Percentiles rank a stretch among this genome's conserved stretches.
These are phyloP conservation scores for Apophysomyces ossiformis DNA, from an alignment of 371 early-diverging fungal species.

Conservation along the genomic window DNA sequence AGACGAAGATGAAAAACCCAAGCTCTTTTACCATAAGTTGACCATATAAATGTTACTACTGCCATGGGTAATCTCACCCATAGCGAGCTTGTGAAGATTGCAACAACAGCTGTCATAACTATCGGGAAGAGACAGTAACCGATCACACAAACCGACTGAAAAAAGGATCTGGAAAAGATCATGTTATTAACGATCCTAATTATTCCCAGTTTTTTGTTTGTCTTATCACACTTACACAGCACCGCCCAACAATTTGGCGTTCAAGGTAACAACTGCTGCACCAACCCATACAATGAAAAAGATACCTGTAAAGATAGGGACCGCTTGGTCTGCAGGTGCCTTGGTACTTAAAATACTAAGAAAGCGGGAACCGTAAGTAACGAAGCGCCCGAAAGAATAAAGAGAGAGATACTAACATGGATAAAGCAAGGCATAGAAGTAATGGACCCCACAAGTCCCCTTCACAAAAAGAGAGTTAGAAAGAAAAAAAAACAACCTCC, in stretches of 20 bases:
- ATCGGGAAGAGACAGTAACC: constrained; percentile 96
- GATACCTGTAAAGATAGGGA: constrained; percentile 86
- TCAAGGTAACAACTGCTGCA: constrained; percentile 90
- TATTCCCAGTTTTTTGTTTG: background rate
- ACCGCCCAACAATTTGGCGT: constrained; percentile 92
- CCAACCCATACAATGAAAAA: constrained; percentile 94
- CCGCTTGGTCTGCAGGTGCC: constrained; percentile 73
- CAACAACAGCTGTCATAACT: constrained; percentile 73
- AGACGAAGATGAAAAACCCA: background rate
- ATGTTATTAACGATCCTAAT: background rate
- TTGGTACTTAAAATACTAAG: constrained; percentile 65
- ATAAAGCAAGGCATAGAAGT: constrained; percentile 84
- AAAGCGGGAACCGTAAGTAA: background rate
- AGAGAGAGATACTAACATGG: constrained; percentile 61
- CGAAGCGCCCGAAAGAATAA: background rate
- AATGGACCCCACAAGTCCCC: constrained; percentile 98
- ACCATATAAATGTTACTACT: constrained; percentile 79
- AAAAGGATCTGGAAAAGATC: constrained; percentile 72
- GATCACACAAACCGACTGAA: constrained; percentile 92
- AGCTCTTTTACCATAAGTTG: constrained; percentile 66
- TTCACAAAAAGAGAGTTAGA: constrained; percentile 23
- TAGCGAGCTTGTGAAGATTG: constrained; percentile 64
- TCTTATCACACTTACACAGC: constrained; percentile 60
- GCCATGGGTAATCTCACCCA: constrained; percentile 74
- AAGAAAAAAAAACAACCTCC: background rate